phyloP scores from a whole-genome alignment of 345 rosid species.

The Linum lewisii region DNA sequence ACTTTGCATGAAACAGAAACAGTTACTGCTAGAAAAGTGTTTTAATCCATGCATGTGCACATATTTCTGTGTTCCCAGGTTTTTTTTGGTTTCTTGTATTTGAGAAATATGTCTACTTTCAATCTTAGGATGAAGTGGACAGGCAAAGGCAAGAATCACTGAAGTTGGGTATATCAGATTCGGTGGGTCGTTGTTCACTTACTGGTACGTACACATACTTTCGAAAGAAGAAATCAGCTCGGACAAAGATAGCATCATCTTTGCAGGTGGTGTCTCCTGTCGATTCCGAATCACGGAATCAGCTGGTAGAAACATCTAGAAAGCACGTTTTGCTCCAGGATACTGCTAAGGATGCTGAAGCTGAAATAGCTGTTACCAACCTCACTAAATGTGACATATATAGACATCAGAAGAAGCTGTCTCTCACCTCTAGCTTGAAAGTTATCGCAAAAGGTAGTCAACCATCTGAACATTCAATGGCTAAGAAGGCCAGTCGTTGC shows the following conservation, averaged over 20 bases:
- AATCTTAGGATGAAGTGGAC: slow-evolving; percentile 26
- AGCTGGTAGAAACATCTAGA: slow-evolving; percentile 27
- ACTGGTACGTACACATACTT: slow-evolving; percentile 41
- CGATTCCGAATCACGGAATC: slow-evolving; percentile 18
- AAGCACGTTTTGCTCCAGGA: slow-evolving; percentile 20
- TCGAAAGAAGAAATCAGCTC: slow-evolving; percentile 38
- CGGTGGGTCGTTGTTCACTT: slow-evolving; percentile 16
- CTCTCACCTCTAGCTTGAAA: slow-evolving; percentile 23
- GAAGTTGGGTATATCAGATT: slow-evolving; percentile 15
- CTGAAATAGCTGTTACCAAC: slow-evolving; percentile 16
- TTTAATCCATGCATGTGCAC: background rate
- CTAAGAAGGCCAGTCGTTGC: slow-evolving; percentile 24
- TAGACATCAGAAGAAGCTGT: slow-evolving; percentile 25
- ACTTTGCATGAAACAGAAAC: background rate
- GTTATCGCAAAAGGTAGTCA: slow-evolving; percentile 18
- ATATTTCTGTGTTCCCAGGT: background rate
- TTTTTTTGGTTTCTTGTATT: background rate
- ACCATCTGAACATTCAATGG: slow-evolving; percentile 17
- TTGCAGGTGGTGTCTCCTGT: slow-evolving; percentile 18
- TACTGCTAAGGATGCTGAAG: slow-evolving; percentile 14
- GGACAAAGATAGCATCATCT: slow-evolving; percentile 32
- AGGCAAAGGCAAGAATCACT: slow-evolving; percentile 16
- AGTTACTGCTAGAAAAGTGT: background rate
- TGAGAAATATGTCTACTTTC: background rate
- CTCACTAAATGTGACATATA: slow-evolving; percentile 27